Percentiles rank a stretch among this genome's conserved stretches.
Evolutionary conservation across 371 early-diverging fungal genomes (phyloP).

Genomic region (Mortierella sp.): DNA sequence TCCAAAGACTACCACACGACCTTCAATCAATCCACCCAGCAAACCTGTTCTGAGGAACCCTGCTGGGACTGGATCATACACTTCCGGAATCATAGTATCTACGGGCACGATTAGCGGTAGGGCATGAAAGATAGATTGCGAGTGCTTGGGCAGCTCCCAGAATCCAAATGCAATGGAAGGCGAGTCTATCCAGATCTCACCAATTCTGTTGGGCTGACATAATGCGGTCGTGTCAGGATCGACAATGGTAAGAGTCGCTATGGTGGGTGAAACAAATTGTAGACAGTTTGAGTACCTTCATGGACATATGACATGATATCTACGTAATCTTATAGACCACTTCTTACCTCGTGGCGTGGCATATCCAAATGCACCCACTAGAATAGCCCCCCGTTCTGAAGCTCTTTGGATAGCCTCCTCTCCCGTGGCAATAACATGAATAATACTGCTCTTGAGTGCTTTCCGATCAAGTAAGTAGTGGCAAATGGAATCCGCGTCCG

Average conservation of each 20-base stretch:
- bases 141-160: slow-evolving; percentile 82
- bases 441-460: slow-evolving; percentile 61
- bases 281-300: not conserved
- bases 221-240: slow-evolving; percentile 83
- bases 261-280: not conserved
- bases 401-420: slow-evolving; percentile 44
- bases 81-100: slow-evolving; percentile 63
- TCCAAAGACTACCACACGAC: slow-evolving; percentile 78
- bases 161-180: slow-evolving; percentile 84
- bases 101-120: slow-evolving; percentile 66
- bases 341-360: slow-evolving; percentile 69
- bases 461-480: slow-evolving; percentile 68
- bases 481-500: slow-evolving; percentile 64
- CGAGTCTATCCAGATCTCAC: slow-evolving; percentile 89
- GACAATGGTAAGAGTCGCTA: slow-evolving; percentile 81
- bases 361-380: slow-evolving; percentile 70
- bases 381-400: slow-evolving; percentile 42
- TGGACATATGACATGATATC: not conserved
- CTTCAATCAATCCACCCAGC: slow-evolving; percentile 81
- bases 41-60: slow-evolving; percentile 83
- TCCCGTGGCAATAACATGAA: slow-evolving; percentile 65
- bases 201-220: slow-evolving; percentile 80
- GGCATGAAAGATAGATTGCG: slow-evolving; percentile 80
- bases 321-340: not conserved
- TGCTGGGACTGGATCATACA: slow-evolving; percentile 57